Conservation (phyloP, 1,284 basidiomycete species). For the Rhodotorula sp. region DNA sequence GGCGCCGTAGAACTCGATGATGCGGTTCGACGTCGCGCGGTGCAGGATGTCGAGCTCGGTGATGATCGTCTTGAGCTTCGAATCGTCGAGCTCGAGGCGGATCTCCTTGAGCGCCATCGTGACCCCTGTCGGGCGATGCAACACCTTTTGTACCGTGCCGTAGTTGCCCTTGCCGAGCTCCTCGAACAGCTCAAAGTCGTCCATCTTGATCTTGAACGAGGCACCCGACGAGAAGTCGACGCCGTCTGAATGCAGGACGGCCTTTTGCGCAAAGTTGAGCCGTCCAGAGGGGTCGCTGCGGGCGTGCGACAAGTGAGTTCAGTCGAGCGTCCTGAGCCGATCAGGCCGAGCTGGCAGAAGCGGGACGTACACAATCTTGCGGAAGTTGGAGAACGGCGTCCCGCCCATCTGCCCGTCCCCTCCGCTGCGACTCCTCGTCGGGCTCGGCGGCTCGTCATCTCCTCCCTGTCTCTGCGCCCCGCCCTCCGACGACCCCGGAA, state of each 20-base stretch:
- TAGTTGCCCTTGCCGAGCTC: constrained; percentile 96
- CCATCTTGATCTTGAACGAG: constrained; percentile 83
- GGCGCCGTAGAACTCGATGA: constrained; percentile 97
- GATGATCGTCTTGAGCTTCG: constrained; percentile 92
- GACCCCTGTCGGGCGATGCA: constrained; percentile 91
- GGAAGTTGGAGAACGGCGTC: constrained; percentile 88
- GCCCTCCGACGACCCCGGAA: neutral
- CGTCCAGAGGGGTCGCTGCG: constrained; percentile 79
- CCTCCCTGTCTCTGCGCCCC: neutral
- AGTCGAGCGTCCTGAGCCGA: neutral
- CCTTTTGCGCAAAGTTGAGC: constrained; percentile 91
- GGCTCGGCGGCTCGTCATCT: constrained; percentile 8
- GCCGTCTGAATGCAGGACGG: constrained; percentile 84
- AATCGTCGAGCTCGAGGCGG: constrained; percentile 91
- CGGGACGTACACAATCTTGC: constrained; percentile 80
- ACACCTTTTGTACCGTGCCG: constrained; percentile 92
- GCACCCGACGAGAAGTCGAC: constrained; percentile 94
- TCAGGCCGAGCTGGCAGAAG: neutral
- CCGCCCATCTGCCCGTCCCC: constrained; percentile 47
- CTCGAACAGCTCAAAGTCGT: constrained; percentile 84
- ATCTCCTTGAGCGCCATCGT: constrained; percentile 99
- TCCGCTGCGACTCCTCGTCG: constrained; percentile 5
- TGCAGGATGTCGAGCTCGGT: constrained; percentile 99
- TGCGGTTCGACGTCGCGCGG: constrained; percentile 83
- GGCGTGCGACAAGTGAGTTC: neutral